phyloP scores from a whole-genome alignment of 176 grass and related monocot species.

The Musa troglodytarum region DNA sequence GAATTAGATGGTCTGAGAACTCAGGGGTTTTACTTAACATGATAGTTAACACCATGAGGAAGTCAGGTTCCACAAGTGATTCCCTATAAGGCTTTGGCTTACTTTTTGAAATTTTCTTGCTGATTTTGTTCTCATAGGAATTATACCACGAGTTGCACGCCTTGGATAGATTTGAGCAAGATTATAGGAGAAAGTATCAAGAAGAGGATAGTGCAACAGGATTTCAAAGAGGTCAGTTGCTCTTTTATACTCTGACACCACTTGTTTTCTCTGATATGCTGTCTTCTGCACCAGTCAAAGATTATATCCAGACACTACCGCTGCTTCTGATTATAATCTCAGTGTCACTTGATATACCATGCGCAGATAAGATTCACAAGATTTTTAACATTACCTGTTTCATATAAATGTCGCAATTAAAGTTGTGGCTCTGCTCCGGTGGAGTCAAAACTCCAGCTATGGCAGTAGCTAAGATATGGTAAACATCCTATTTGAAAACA shows the following conservation, averaged over 20 bases:
- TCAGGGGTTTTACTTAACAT: neutral
- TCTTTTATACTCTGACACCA: neutral
- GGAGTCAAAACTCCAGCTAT: too few species aligned
- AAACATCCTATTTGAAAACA: too few species aligned
- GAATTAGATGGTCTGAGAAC: neutral
- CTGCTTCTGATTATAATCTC: too few species aligned
- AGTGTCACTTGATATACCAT: too few species aligned
- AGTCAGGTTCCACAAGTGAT: neutral
- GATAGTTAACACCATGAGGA: neutral
- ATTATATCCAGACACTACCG: too few species aligned
- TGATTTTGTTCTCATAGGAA: conserved; percentile 42
- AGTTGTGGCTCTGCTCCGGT: too few species aligned
- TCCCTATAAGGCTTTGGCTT: neutral
- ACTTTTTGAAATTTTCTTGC: conserved; percentile 8
- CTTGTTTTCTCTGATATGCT: too few species aligned
- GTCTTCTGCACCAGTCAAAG: too few species aligned
- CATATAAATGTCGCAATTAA: too few species aligned
- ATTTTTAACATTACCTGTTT: too few species aligned
- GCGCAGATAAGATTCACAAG: too few species aligned
- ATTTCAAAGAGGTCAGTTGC: conserved; percentile 64
- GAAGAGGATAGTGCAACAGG: conserved; percentile 67
- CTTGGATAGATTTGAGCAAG: conserved; percentile 94
- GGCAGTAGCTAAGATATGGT: too few species aligned
- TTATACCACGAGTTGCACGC: conserved; percentile 96
- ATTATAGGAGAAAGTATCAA: conserved; percentile 67